Evolutionary conservation across 2,329 filamentous ascomycete genomes (phyloP).

Genomic region (Apiospora pterosperma): DNA sequence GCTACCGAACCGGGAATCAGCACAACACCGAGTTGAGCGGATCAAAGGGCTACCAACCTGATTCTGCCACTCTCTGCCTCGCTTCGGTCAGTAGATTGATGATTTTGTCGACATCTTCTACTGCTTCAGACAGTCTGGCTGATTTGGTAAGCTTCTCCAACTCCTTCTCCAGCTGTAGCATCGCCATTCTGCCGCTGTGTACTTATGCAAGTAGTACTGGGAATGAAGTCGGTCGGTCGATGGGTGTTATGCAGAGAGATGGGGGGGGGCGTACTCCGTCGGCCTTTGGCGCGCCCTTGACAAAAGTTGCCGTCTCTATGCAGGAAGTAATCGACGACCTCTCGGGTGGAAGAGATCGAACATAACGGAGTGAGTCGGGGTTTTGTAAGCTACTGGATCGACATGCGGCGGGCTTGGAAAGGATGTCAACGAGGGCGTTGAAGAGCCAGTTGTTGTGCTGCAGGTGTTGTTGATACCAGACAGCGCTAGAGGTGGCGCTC

Average conservation of each 20-base stretch:
- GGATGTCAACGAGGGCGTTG: background rate
- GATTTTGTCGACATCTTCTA: slow-evolving; percentile 78
- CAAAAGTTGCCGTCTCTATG: background rate
- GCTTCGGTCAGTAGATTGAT: slow-evolving; percentile 75
- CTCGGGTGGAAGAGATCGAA: background rate
- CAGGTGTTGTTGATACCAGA: background rate
- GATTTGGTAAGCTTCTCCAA: slow-evolving; percentile 68
- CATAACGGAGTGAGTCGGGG: background rate
- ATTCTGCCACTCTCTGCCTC: slow-evolving; percentile 65
- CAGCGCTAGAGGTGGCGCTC: background rate
- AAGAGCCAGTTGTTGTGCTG: background rate
- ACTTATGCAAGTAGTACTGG: background rate
- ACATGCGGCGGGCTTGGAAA: background rate
- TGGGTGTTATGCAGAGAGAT: background rate
- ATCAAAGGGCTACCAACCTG: slow-evolving; percentile 44
- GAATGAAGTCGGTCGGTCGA: background rate
- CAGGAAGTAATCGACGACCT: background rate
- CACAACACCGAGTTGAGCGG: slow-evolving; percentile 7
- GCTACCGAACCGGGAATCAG: slow-evolving; percentile 19
- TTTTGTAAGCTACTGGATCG: background rate
- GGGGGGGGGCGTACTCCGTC: background rate
- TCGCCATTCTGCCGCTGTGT: slow-evolving; percentile 34
- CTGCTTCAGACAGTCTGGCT: slow-evolving; percentile 65
- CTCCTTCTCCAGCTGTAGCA: slow-evolving; percentile 64
- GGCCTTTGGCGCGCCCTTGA: background rate